Evolutionary conservation across 352 stramenopile genomes (phyloP).

Genomic region (Pythium plurisporium): DNA sequence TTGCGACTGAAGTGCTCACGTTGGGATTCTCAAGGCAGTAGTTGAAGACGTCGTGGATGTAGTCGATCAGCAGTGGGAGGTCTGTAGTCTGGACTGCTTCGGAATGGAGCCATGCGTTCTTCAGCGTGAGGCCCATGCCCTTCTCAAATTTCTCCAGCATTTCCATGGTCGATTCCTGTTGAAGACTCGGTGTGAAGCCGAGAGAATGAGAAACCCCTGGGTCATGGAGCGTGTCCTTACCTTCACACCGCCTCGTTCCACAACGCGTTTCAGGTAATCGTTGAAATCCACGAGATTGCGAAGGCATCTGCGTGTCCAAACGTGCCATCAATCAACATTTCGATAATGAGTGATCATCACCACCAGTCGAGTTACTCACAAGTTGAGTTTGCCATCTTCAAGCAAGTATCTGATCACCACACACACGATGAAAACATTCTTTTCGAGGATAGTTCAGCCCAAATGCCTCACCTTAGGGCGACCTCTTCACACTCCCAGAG

Average conservation of each 20-base stretch:
- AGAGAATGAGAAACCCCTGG: too few relatives aligned
- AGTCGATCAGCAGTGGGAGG: constrained; percentile 84
- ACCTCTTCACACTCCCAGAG: constrained; percentile 90
- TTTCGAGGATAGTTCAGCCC: too few relatives aligned
- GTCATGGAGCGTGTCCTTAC: too few relatives aligned
- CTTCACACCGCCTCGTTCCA: constrained; percentile 62
- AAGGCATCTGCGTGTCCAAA: constrained; percentile 44
- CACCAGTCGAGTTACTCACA: constrained; percentile 32
- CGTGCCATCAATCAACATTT: neutral
- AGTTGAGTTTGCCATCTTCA: constrained; percentile 89
- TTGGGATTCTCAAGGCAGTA: constrained; percentile 69
- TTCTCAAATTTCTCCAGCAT: constrained; percentile 84
- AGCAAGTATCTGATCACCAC: constrained; percentile 61
- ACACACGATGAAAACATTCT: neutral
- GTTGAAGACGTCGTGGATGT: constrained; percentile 81
- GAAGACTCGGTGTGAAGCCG: too few relatives aligned
- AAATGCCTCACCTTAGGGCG: constrained; percentile 44
- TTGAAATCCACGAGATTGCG: constrained; percentile 83
- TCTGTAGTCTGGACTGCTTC: constrained; percentile 90
- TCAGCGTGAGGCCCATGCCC: constrained; percentile 82
- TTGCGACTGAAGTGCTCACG: constrained; percentile 24
- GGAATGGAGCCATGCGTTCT: constrained; percentile 88
- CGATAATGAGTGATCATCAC: neutral
- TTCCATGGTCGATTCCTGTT: constrained; percentile 61
- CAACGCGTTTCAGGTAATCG: constrained; percentile 62